Conservation (phyloP, 495 filamentous ascomycete species). For the Daldinia childiae region DNA sequence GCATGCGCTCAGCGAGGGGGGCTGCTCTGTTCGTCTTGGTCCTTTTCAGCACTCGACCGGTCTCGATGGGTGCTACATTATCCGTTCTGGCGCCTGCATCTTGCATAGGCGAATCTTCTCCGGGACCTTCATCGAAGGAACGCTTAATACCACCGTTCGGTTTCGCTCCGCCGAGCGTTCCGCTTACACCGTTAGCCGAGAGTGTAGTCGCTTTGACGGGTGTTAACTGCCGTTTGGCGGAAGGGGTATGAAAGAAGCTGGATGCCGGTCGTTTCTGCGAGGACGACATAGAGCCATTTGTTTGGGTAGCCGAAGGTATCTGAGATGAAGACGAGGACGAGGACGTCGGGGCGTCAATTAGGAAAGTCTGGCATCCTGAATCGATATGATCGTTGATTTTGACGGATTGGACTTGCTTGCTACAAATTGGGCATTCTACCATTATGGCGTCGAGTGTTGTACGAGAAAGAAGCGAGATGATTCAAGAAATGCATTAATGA, state of each 20-base stretch:
- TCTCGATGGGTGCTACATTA: slow-evolving; percentile 20
- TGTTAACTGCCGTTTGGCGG: slow-evolving; percentile 61
- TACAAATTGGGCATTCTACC: slow-evolving; percentile 89
- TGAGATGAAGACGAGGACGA: slow-evolving; percentile 39
- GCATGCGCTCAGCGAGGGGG: slow-evolving; percentile 93
- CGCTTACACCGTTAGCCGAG: slow-evolving; percentile 29
- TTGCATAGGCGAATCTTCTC: slow-evolving; percentile 40
- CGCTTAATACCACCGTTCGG: slow-evolving; percentile 51
- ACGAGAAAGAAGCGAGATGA: background rate
- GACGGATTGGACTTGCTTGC: slow-evolving; percentile 73
- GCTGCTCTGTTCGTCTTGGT: slow-evolving; percentile 75
- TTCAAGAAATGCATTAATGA: slow-evolving; percentile 1
- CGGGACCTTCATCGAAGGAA: slow-evolving; percentile 56
- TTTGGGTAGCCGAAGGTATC: slow-evolving; percentile 46
- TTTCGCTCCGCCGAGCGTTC: slow-evolving; percentile 32
- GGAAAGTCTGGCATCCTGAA: slow-evolving; percentile 74
- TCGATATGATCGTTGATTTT: slow-evolving; percentile 95
- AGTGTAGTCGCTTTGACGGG: slow-evolving; percentile 36
- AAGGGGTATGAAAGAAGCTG: slow-evolving; percentile 81
- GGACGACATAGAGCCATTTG: slow-evolving; percentile 57
- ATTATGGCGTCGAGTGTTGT: slow-evolving; percentile 56
- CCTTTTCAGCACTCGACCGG: slow-evolving; percentile 61
- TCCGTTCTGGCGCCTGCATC: slow-evolving; percentile 36
- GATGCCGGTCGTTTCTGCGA: slow-evolving; percentile 65
- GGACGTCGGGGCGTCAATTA: slow-evolving; percentile 54